Percentiles rank a stretch among this genome's conserved stretches.
phyloP scores from a whole-genome alignment of 2,329 filamentous ascomycete species.

The Diaporthe caulivora region DNA sequence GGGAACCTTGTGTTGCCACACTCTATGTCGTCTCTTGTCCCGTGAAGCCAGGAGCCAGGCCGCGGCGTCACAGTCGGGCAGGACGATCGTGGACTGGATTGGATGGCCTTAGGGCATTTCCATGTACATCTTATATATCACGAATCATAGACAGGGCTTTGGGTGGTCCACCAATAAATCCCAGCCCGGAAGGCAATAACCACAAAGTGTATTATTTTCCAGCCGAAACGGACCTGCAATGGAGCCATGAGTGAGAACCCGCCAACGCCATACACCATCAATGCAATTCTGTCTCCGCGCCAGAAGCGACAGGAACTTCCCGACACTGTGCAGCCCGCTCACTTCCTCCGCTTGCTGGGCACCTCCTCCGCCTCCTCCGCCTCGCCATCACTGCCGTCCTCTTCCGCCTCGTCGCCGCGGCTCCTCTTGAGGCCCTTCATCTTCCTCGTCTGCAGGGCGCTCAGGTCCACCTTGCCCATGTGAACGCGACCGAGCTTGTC shows the following conservation, averaged over 20 bases:
- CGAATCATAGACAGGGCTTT: background rate
- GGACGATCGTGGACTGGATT: background rate
- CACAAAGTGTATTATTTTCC: constrained; percentile 11
- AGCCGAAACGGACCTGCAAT: constrained; percentile 9
- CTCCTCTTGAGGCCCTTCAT: constrained; percentile 98
- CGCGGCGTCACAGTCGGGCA: background rate
- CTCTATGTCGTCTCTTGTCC: background rate
- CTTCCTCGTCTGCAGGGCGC: constrained; percentile 92
- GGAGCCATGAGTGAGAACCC: constrained; percentile 1
- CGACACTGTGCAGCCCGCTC: constrained; percentile 11
- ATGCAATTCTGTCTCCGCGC: constrained; percentile 25
- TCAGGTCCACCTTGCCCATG: constrained; percentile 88
- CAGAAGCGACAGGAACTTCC: background rate
- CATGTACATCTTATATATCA: constrained; percentile 3
- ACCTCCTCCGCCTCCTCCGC: constrained; percentile 49
- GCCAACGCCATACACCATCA: constrained; percentile 39
- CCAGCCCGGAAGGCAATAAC: background rate
- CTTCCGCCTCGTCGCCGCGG: constrained; percentile 71
- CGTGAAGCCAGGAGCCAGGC: no score
- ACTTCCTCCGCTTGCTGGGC: constrained; percentile 54
- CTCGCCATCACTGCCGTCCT: constrained; percentile 58
- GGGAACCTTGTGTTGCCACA: background rate
- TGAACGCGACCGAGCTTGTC: constrained; percentile 97
- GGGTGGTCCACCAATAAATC: background rate
- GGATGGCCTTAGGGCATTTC: background rate